Evolutionary conservation across 129 eudicot genomes (phyloP).

Genomic region (Flaveria robusta): DNA sequence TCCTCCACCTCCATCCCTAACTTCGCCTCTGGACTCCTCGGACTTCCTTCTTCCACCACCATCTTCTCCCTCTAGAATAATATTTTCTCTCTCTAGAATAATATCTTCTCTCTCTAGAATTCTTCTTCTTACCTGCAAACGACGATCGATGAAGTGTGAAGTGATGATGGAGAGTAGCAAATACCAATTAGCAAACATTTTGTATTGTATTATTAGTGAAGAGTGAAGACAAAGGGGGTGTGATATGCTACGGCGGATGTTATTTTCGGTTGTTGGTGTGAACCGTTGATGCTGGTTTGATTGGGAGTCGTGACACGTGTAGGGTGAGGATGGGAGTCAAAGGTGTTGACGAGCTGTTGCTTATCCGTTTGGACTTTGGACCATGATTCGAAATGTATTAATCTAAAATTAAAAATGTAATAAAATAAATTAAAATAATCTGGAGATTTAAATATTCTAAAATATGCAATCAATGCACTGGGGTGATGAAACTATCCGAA

Average conservation of each 20-base stretch:
- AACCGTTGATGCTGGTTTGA: conserved; percentile 25
- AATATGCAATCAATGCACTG: conserved; percentile 9
- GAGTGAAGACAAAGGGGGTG: conserved; percentile 25
- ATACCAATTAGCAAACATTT: neutral
- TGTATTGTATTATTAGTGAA: conserved; percentile 33
- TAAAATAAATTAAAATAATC: neutral
- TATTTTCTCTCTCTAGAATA: neutral
- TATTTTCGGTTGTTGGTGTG: neutral
- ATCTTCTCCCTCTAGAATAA: conserved; percentile 27
- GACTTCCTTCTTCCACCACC: conserved; percentile 50
- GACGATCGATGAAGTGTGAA: conserved; percentile 18
- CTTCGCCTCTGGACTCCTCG: conserved; percentile 88
- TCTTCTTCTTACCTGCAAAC: conserved; percentile 5
- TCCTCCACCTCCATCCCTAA: conserved; percentile 83
- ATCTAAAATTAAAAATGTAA: neutral
- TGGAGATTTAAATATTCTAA: neutral
- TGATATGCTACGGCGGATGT: conserved; percentile 24
- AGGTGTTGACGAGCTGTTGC: conserved; percentile 25
- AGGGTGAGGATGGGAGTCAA: conserved; percentile 24
- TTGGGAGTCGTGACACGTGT: conserved; percentile 20
- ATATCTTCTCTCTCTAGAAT: neutral
- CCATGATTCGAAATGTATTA: conserved; percentile 21
- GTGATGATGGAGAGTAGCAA: conserved; percentile 15
- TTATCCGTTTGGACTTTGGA: conserved; percentile 36
- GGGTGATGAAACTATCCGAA: conserved; percentile 17